Evolutionary conservation across 352 stramenopile species (phyloP), one percentile per base, ranked within the genome.

Genomic region (Phytophthora litchii): DNA sequence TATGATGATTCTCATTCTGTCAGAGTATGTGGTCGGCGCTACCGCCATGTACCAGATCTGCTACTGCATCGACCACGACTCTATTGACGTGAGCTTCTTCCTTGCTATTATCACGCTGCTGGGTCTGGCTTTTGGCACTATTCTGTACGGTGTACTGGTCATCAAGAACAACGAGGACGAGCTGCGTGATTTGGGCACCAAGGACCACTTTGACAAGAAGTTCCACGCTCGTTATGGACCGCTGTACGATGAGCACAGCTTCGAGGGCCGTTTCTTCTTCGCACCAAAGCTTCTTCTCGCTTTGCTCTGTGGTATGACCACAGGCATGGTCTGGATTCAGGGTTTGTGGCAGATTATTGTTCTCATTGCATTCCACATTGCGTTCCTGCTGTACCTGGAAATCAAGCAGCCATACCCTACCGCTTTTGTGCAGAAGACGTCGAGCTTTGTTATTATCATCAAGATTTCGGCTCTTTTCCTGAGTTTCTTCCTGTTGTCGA

Each of bases 201-300:
- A 92, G 50, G 76, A 89, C 43, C 86, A 95, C 64, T 91, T 92
- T 46, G 80, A 92, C 31, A 95, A 95, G 76, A 74, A 79, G 17
- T 85, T 95, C 41, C 80, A 94, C 60, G 67, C 64, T 16, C 80
- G 82, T 1, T 95, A 94, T 44, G 86, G 86, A 0, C 83, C 84
- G 34, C 64, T 95, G 5, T 95, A 95, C 68, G 86, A 95, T 49
- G 84, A 95, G 52, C 92, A 95, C 76, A 91, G 78, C 46, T 95
- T 90, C 47, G 83, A 94, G 52, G 79, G 81, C 9, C 86, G 86
- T 9, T 95, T 89, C 64, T 95, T 95, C 66, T 95, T 95, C 54
- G 82, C 86, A 4, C 81, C 83, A 6, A 94, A 94, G 74, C 76
- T 95, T 13, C 44, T 94, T 16, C 60, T 95, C 0, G 83, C 86